A percentile compares a stretch with the other conserved stretches of the same genome.
phyloP scores from a whole-genome alignment of 805 yeast species.

The Saccharomycopsis sp. region DNA sequence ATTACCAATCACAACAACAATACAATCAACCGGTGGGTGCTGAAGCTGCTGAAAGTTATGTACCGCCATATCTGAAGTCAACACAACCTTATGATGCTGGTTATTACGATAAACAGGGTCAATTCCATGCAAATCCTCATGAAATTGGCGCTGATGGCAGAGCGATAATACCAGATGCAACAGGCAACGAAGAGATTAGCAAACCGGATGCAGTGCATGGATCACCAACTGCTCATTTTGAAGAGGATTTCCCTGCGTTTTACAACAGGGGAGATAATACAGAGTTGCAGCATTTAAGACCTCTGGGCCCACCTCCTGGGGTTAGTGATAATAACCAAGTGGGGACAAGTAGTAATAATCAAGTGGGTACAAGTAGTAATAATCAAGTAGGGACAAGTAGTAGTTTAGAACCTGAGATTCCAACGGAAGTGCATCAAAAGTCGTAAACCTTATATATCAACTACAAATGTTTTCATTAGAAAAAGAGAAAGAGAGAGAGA shows the following conservation, averaged over 20 bases:
- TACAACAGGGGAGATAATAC: neutral
- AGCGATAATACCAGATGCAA: constrained; percentile 2
- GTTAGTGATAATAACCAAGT: neutral
- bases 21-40: constrained; percentile 37
- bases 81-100: constrained; percentile 75
- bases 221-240: constrained; percentile 15
- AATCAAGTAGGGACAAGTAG: constrained; percentile 7
- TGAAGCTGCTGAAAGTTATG: constrained; percentile 45
- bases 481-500: too few relatives aligned
- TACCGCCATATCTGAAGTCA: constrained; percentile 61
- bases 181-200: constrained; percentile 3
- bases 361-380: constrained; percentile 3
- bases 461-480: neutral
- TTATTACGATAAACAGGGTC: constrained; percentile 60
- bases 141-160: too few relatives aligned
- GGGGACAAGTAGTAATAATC: constrained; percentile 5
- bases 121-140: constrained; percentile 33
- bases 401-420: constrained; percentile 1
- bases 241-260: constrained; percentile 10
- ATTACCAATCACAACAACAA: constrained; percentile 56
- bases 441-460: neutral
- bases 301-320: constrained; percentile 12
- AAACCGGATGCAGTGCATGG: constrained; percentile 2
- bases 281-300: constrained; percentile 11
- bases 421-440: constrained; percentile 2